A percentile compares a stretch with the other conserved stretches of the same genome.
Conservation (phyloP, 495 filamentous ascomycete species). For the Penicillium daleae region DNA sequence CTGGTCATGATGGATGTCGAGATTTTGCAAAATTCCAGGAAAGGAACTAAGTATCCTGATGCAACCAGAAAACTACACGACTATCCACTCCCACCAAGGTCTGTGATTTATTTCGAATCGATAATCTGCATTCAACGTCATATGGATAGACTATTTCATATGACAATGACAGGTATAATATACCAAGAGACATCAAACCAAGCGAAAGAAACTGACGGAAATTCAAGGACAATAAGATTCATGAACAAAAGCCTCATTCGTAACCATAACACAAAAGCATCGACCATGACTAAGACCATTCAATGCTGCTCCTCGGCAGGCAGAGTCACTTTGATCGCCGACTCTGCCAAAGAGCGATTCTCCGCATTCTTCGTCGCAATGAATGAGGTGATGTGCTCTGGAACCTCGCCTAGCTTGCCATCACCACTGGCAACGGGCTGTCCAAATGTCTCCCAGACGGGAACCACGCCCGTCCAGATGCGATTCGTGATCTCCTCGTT, state of each 20-base stretch:
- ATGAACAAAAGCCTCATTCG: neutral
- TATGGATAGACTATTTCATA: too few species aligned
- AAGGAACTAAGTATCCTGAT: neutral
- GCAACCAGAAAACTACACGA: neutral
- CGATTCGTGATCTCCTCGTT: conserved; percentile 60
- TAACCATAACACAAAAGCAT: neutral
- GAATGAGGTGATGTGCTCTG: conserved; percentile 65
- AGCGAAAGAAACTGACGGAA: too few species aligned
- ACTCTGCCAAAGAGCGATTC: conserved; percentile 55
- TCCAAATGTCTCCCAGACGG: conserved; percentile 66
- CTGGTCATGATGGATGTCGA: neutral
- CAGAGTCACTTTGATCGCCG: conserved; percentile 40
- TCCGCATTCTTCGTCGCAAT: conserved; percentile 57
- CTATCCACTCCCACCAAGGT: too few species aligned
- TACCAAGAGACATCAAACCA: too few species aligned
- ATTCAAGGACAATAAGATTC: neutral
- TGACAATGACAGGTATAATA: too few species aligned
- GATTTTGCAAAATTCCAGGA: neutral
- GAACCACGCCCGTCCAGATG: conserved; percentile 87
- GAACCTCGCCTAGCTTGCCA: conserved; percentile 62
- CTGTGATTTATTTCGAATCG: too few species aligned
- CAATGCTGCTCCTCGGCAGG: conserved; percentile 46
- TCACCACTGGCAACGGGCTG: conserved; percentile 67
- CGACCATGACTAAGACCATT: neutral
- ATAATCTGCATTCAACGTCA: too few species aligned